These are phyloP conservation scores for Aspergillus quadrilineatus DNA, from an alignment of 2,329 filamentous ascomycete species.

Conservation along the genomic window DNA sequence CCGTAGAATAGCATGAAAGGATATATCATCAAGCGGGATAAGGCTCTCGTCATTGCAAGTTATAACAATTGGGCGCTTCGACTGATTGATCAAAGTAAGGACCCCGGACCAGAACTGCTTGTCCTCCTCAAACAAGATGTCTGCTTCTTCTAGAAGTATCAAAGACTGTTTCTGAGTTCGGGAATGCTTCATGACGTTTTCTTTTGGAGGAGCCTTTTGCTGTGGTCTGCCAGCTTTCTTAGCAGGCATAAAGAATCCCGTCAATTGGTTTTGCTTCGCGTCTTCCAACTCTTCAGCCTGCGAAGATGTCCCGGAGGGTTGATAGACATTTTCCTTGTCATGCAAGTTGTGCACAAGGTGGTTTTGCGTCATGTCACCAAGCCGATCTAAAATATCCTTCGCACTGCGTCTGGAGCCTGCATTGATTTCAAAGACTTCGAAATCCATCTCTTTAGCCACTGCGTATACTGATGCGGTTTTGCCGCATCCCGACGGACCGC, in stretches of 20 bases:
- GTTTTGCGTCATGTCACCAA: slow-evolving; percentile 96
- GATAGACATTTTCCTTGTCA: slow-evolving; percentile 27
- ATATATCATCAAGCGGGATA: slow-evolving; percentile 72
- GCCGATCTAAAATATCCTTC: slow-evolving; percentile 83
- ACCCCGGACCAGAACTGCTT: slow-evolving; percentile 91
- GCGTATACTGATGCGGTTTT: slow-evolving; percentile 93
- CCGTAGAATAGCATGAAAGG: slow-evolving; percentile 80
- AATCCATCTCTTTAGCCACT: slow-evolving; percentile 84
- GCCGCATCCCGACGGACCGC: slow-evolving; percentile 83
- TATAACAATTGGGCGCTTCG: slow-evolving; percentile 88
- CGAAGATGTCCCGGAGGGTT: slow-evolving; percentile 38
- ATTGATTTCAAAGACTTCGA: slow-evolving; percentile 95
- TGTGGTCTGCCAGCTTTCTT: slow-evolving; percentile 21
- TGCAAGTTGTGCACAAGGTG: slow-evolving; percentile 70
- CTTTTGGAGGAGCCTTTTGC: slow-evolving; percentile 24
- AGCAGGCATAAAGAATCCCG: slow-evolving; percentile 71
- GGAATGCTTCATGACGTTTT: slow-evolving; percentile 34
- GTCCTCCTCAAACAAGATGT: slow-evolving; percentile 92
- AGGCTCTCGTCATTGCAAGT: slow-evolving; percentile 90
- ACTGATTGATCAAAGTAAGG: slow-evolving; percentile 72
- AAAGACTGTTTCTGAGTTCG: slow-evolving; percentile 81
- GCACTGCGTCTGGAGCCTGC: slow-evolving; percentile 78
- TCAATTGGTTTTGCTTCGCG: slow-evolving; percentile 75
- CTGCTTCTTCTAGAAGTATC: slow-evolving; percentile 90
- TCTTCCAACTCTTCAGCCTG: slow-evolving; percentile 61